Conservation (phyloP, 1,284 basidiomycete genomes). For the Singerocomus inundabilis region DNA sequence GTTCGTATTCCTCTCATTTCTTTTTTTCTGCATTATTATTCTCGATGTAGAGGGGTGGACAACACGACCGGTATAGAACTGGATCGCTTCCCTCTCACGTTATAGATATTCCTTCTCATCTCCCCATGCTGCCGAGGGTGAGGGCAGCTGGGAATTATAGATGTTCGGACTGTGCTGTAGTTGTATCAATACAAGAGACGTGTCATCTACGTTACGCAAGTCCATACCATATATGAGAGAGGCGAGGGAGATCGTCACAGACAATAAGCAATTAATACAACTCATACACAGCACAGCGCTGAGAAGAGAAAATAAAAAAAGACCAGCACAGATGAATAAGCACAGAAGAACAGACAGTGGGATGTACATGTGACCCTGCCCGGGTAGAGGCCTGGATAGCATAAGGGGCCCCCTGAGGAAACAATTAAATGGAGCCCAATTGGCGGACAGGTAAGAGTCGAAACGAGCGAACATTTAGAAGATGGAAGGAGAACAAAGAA, state of each 20-base stretch:
- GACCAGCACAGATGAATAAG: background rate
- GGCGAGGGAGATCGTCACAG: background rate
- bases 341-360: conserved; percentile 5
- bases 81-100: background rate
- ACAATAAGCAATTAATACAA: background rate
- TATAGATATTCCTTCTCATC: conserved; percentile 13
- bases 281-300: conserved; percentile 8
- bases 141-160: background rate
- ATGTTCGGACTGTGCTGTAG: conserved; percentile 14
- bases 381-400: conserved; percentile 10
- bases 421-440: too few relatives aligned
- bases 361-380: conserved; percentile 6
- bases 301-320: background rate
- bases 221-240: background rate
- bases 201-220: background rate
- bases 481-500: background rate
- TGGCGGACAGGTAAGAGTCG: too few relatives aligned
- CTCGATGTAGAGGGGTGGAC: conserved; percentile 15
- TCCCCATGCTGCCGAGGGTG: too few relatives aligned
- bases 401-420: background rate
- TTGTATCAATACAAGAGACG: conserved; percentile 21
- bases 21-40: background rate
- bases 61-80: conserved; percentile 24
- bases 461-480: conserved; percentile 5
- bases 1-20: background rate